phyloP scores from a whole-genome alignment of 495 filamentous ascomycete species.

The Letharia columbiana region DNA sequence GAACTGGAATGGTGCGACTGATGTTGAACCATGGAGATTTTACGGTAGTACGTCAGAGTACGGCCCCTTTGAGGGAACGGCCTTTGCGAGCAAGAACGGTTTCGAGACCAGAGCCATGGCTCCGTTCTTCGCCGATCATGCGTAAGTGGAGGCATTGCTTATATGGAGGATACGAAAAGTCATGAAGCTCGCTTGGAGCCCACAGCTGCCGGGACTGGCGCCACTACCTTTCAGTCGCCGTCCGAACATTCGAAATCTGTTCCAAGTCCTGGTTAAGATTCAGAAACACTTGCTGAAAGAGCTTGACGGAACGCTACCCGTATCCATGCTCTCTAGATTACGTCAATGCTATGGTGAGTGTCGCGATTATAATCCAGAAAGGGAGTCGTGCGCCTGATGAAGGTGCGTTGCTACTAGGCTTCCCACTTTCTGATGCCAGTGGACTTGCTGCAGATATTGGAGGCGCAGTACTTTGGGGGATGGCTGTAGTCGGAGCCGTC shows the following conservation, averaged over 20 bases:
- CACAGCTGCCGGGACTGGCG: too few species aligned
- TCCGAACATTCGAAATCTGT: too few species aligned
- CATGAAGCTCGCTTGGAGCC: too few species aligned
- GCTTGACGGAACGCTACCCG: too few species aligned
- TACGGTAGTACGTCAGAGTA: conserved; percentile 24
- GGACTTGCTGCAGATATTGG: background rate
- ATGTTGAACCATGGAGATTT: conserved; percentile 36
- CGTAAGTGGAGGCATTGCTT: conserved; percentile 9
- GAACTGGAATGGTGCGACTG: conserved; percentile 44
- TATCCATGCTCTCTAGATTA: background rate
- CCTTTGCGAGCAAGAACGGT: background rate
- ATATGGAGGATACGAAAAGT: too few species aligned
- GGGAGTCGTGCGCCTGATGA: background rate
- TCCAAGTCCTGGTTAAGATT: too few species aligned
- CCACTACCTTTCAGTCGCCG: too few species aligned
- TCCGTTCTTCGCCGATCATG: background rate
- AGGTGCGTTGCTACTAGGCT: background rate
- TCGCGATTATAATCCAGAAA: background rate
- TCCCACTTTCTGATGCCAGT: background rate
- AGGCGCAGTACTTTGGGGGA: background rate
- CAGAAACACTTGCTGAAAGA: too few species aligned
- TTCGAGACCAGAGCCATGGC: conserved; percentile 10
- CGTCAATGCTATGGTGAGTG: background rate
- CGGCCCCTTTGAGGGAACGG: background rate
- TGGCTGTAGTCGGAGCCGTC: background rate